These are phyloP conservation scores for Colletotrichum sp. DNA, from an alignment of 2,329 filamentous ascomycete species.

Conservation along the genomic window DNA sequence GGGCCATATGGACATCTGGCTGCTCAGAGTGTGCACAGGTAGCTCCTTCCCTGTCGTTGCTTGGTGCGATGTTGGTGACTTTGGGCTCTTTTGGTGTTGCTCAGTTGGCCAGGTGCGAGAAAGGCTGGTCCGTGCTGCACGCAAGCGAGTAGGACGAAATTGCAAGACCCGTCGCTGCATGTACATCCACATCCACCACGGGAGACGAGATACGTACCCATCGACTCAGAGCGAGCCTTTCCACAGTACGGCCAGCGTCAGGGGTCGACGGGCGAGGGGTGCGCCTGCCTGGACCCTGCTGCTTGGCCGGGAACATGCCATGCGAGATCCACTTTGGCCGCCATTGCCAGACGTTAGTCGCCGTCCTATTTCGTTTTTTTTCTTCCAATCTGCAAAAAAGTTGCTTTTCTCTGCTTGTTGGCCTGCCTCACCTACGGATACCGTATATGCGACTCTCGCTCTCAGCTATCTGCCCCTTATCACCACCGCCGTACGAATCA, in stretches of 20 bases:
- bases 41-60: slow-evolving; percentile 14
- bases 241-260: slow-evolving; percentile 5
- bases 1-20: not conserved
- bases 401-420: not conserved
- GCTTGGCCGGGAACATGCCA: slow-evolving; percentile 15
- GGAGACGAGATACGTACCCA: not conserved
- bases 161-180: slow-evolving; percentile 19
- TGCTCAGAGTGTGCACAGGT: not conserved
- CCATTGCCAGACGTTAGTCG: slow-evolving; percentile 17
- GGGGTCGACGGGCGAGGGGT: not conserved
- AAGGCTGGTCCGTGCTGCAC: slow-evolving; percentile 14
- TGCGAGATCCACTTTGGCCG: not conserved
- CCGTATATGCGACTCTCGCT: not conserved
- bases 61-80: not conserved
- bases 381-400: not conserved
- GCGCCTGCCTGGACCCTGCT: slow-evolving; percentile 11
- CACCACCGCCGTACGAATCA: not conserved
- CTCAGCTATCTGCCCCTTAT: not conserved
- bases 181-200: not conserved
- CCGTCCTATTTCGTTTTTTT: not conserved
- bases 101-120: not conserved
- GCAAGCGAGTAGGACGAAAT: slow-evolving; percentile 20
- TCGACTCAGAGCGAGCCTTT: slow-evolving; percentile 8
- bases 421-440: not conserved
- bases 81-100: not conserved